Conservation (phyloP, 192 early-diverging fungal genomes). For the Mortierella alpina region DNA sequence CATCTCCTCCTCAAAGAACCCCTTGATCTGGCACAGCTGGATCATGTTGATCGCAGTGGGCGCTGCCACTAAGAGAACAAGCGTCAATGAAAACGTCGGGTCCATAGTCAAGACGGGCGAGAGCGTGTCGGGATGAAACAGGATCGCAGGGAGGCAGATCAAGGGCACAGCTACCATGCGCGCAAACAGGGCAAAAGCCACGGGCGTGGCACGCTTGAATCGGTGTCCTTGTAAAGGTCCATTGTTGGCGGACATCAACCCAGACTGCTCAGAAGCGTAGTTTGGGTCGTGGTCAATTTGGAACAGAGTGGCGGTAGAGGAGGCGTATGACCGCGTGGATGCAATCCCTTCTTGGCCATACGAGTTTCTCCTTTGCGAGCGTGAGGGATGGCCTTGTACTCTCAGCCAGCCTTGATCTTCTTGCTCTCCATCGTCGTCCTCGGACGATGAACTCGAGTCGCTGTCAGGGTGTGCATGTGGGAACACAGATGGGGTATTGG, state of each 20-base stretch:
- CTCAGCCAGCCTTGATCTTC: slow-evolving; percentile 10
- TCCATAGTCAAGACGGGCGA: slow-evolving; percentile 63
- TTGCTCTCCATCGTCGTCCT: background rate
- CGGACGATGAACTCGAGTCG: slow-evolving; percentile 14
- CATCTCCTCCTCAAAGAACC: slow-evolving; percentile 78
- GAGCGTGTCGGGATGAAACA: slow-evolving; percentile 16
- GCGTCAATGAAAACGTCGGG: slow-evolving; percentile 69
- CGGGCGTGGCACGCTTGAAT: slow-evolving; percentile 29
- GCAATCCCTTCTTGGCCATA: background rate
- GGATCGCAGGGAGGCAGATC: slow-evolving; percentile 52
- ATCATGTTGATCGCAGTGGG: slow-evolving; percentile 80
- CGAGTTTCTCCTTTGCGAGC: background rate
- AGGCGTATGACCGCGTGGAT: background rate
- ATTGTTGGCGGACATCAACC: slow-evolving; percentile 52
- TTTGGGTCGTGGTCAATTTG: background rate
- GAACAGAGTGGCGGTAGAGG: slow-evolving; percentile 5
- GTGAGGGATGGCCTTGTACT: background rate
- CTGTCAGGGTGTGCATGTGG: slow-evolving; percentile 3
- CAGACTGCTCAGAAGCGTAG: slow-evolving; percentile 1
- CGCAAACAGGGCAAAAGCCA: slow-evolving; percentile 31
- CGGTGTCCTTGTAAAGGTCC: slow-evolving; percentile 47
- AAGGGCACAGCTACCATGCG: slow-evolving; percentile 53
- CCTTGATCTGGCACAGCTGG: slow-evolving; percentile 75
- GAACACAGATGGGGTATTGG: slow-evolving; percentile 4
- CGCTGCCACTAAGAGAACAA: slow-evolving; percentile 68